Evolutionary conservation across 177 flowering plant species (phyloP).

Genomic region (Tripterygium wilfordii): DNA sequence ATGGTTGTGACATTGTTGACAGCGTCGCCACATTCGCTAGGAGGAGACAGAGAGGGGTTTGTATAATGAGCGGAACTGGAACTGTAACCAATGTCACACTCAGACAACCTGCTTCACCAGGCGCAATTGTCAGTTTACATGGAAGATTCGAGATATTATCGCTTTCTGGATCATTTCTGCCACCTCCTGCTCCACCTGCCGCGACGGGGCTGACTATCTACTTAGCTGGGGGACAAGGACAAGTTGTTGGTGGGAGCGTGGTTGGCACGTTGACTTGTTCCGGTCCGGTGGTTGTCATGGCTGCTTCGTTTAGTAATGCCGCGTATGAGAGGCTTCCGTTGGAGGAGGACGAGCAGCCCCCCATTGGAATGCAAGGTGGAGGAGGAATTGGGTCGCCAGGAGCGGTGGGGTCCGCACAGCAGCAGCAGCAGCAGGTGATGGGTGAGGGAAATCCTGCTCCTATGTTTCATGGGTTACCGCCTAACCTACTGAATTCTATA

Average conservation of each 20-base stretch:
- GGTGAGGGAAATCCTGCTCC: constrained; percentile 25
- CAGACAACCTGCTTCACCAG: constrained; percentile 75
- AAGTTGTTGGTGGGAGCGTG: constrained; percentile 85
- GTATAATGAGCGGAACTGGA: constrained; percentile 83
- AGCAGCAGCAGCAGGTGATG: constrained; percentile 25
- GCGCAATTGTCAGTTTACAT: constrained; percentile 64
- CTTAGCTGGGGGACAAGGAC: constrained; percentile 85
- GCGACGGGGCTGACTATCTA: constrained; percentile 82
- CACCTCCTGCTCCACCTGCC: constrained; percentile 90
- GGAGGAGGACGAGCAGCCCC: constrained; percentile 56
- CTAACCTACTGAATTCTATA: constrained; percentile 72
- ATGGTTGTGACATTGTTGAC: constrained; percentile 76
- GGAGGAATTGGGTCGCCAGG: constrained; percentile 42
- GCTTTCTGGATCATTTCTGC: constrained; percentile 74
- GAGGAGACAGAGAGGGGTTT: constrained; percentile 80
- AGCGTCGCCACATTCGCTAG: constrained; percentile 73
- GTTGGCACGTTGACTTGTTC: constrained; percentile 72
- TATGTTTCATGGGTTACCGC: constrained; percentile 67
- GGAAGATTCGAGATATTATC: constrained; percentile 91
- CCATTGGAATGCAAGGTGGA: constrained; percentile 30
- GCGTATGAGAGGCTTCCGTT: constrained; percentile 83
- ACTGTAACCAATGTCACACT: constrained; percentile 81
- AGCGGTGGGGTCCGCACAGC: constrained; percentile 26
- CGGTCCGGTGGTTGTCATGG: constrained; percentile 87
- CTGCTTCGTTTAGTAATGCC: constrained; percentile 85